Evolutionary conservation across 169 alveolate species (phyloP), one percentile per base, ranked within the genome.

Genomic region (Plasmodium relictum): DNA sequence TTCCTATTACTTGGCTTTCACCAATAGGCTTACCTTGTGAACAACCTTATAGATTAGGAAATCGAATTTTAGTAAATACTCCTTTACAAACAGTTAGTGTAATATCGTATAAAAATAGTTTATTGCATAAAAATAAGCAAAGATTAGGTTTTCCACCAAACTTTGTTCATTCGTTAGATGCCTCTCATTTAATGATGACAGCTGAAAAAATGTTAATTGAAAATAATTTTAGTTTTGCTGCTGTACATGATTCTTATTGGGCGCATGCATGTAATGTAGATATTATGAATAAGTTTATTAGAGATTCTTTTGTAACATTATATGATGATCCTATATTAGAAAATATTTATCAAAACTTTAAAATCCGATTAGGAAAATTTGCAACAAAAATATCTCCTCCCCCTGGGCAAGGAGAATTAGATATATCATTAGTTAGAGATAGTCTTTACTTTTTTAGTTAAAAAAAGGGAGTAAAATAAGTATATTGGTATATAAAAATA

Each of bases 241-340:
- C 99, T 20, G 99, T 98, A 4, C 99, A 98, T 91, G 99, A 98
- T 93, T 95, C 98, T 58, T 98, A 93, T 93, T 98, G 99, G 99
- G 93, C 98, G 12, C 99, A 97, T 87, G 98, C 99, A 18, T 92
- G 96, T 78, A 94, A 96, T 87, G 97, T 97, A 6, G 99, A 98
- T 65, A 65, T 74, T 54, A 93, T 98, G 98, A 95, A 96, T 72
- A 58, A 12, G 10, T 87, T 92, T 12, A 88, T 97, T 41, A 88
- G 99, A 80, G 97, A 97, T 45, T 93, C 95, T 88, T 98, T 98
- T 88, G 96, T 97, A 20, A 88, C 88, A 16, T 94, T 98, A 65
- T 97, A 98, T 88, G 88, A 94, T 39, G 92, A 95, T 74, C 99
- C 99, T 22, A 93, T 98, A 0, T 90, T 98, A 61, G 98, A 97